phyloP scores from a whole-genome alignment of 495 filamentous ascomycete genomes.

The Talaromyces wortmannii region DNA sequence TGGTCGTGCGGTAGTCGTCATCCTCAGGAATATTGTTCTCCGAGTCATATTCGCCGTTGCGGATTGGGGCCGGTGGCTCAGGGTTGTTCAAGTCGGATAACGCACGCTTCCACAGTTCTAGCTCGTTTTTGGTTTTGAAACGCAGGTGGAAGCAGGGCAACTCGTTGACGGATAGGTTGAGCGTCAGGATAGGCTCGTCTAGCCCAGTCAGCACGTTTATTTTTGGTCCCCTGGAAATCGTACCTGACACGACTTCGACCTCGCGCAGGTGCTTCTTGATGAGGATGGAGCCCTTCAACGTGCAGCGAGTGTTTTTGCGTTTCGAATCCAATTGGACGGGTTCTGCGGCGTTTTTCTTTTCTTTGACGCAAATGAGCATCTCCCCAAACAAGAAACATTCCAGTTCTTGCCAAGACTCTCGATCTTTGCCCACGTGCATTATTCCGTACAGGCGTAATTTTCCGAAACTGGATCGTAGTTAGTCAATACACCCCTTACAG shows the following conservation, averaged over 20 bases:
- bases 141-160: conserved; percentile 95
- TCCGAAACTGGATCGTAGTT: conserved; percentile 60
- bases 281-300: conserved; percentile 93
- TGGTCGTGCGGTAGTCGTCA: conserved; percentile 73
- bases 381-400: conserved; percentile 97
- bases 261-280: conserved; percentile 98
- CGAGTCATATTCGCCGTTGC: conserved; percentile 66
- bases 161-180: conserved; percentile 88
- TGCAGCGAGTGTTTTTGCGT: conserved; percentile 67
- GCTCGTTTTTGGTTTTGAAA: conserved; percentile 76
- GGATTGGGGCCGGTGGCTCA: conserved; percentile 40
- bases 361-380: conserved; percentile 99
- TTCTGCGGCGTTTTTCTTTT: conserved; percentile 69
- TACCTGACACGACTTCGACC: conserved; percentile 62
- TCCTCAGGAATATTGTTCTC: conserved; percentile 83
- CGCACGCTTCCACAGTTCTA: conserved; percentile 88
- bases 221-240: conserved; percentile 6
- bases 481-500: neutral
- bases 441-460: conserved; percentile 89
- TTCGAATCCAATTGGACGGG: conserved; percentile 48
- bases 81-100: conserved; percentile 73
- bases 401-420: conserved; percentile 94
- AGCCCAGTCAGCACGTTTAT: conserved; percentile 9
- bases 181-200: conserved; percentile 80
- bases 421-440: conserved; percentile 92